These are phyloP conservation scores for Mayamaea pseudoterrestris DNA, from an alignment of 108 stramenopile genomes.

Conservation along the genomic window DNA sequence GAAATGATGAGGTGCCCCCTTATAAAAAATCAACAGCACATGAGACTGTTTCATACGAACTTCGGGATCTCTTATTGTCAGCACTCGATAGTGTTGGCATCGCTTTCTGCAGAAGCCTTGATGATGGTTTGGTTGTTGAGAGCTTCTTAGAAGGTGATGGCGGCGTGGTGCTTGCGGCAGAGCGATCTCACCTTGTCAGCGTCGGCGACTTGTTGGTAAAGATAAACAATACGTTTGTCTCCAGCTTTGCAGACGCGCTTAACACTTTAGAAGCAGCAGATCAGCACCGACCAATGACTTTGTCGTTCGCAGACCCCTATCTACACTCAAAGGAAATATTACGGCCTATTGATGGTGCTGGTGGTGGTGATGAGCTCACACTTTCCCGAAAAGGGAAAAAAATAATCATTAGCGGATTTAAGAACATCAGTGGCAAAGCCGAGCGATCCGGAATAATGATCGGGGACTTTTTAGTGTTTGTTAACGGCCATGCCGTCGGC, in stretches of 20 bases:
- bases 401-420: slow-evolving; percentile 52
- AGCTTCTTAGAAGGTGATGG: slow-evolving; percentile 38
- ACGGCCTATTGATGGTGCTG: too few species aligned
- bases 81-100: too few species aligned
- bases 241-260: slow-evolving; percentile 45
- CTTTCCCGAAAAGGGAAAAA: slow-evolving; percentile 17
- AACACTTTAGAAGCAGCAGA: slow-evolving; percentile 42
- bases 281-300: slow-evolving; percentile 38
- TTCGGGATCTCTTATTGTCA: too few species aligned
- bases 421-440: slow-evolving; percentile 49
- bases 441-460: slow-evolving; percentile 61
- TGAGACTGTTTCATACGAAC: too few species aligned
- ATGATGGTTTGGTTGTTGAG: too few species aligned
- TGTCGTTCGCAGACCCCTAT: slow-evolving; percentile 60
- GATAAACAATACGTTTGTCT: slow-evolving; percentile 50
- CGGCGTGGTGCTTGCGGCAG: slow-evolving; percentile 41
- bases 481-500: slow-evolving; percentile 76
- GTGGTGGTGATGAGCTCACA: too few species aligned
- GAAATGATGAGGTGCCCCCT: too few species aligned
- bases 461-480: slow-evolving; percentile 75
- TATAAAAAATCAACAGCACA: too few species aligned
- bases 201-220: slow-evolving; percentile 53
- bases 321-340: slow-evolving; percentile 18
- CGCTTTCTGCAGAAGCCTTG: slow-evolving; percentile 58
- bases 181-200: slow-evolving; percentile 30